Base-by-base conservation (phyloP, 495 filamentous ascomycete species). In the Aspergillus nidulans region DNA sequence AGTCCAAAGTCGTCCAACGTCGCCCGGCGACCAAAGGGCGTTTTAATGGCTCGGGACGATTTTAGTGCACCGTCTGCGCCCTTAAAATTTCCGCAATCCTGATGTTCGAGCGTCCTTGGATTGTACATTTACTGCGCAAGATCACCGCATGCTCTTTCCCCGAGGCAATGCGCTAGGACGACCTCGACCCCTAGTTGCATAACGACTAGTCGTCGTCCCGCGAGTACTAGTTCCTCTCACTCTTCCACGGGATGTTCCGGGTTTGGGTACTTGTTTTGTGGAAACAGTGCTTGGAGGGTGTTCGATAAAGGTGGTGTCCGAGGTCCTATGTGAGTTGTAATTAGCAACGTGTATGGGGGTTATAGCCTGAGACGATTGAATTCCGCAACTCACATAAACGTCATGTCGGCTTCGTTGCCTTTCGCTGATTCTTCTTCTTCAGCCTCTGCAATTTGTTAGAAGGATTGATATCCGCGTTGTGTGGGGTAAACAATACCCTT, bases 251-350 rank as follows among this genome's bases (percentile, higher is more conserved):
- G 58, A 60, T 5, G 57, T 3, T 47, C 46, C 47, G 36, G 81
- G 84, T 58, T 83, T 88, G n/a, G 81, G 74, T 2, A 84, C 69
- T 4, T 81, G 73, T 68, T 85, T 89, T 5, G 85, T 84, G 18
- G 85, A 84, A 8, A 67, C 46, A 19, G 66, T 72, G 30, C 78
- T 82, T 1, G 88, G 83, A 15, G 91, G 91, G 65, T 96, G 87
- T 20, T 95, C 91, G 21, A 96, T 84, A 63, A 97, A 98, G 12
- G 90, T 91, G 13, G 91, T 96, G 69, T 97, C 94, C 24, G 89
- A 96, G 23, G 92, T 97, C 77, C 90, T 94, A 60, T 6, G 16
- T n/a, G 59, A 43, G 8, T 52, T 19, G 28, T 2, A 21, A 10
- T 50, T 24, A 40, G 19, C 0, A 49, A 40, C 28, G 25, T 34